These are phyloP conservation scores for Barnettozyma salicaria DNA, from an alignment of 805 yeast genomes.

Conservation along the genomic window DNA sequence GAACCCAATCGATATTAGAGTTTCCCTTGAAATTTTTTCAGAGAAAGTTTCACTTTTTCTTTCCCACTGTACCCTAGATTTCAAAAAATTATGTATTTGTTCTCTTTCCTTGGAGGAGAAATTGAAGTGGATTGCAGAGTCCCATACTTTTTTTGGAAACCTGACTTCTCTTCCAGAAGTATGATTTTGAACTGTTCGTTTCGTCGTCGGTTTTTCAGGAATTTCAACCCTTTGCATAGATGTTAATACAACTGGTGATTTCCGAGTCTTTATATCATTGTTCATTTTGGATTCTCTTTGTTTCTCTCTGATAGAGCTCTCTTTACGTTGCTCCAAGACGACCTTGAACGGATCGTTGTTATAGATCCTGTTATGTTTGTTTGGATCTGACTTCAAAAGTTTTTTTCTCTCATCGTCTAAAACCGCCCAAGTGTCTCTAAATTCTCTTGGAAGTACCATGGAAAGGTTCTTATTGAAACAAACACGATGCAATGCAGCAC, in stretches of 20 bases:
- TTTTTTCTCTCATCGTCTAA: slow-evolving; percentile 56
- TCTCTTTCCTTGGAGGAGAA: slow-evolving; percentile 59
- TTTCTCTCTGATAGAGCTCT: slow-evolving; percentile 37
- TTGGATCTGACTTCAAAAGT: slow-evolving; percentile 40
- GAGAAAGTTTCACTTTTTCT: background rate
- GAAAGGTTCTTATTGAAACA: slow-evolving; percentile 78
- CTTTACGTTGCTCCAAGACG: slow-evolving; percentile 49
- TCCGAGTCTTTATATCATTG: slow-evolving; percentile 45
- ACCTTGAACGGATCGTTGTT: slow-evolving; percentile 74
- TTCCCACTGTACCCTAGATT: slow-evolving; percentile 52
- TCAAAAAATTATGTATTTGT: slow-evolving; percentile 55
- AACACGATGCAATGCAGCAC: slow-evolving; percentile 75
- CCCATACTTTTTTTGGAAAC: slow-evolving; percentile 59
- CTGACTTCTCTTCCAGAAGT: slow-evolving; percentile 19
- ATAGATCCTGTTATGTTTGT: slow-evolving; percentile 47
- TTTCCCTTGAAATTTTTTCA: slow-evolving; percentile 15
- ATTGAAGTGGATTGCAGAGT: slow-evolving; percentile 59
- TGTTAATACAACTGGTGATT: slow-evolving; percentile 41
- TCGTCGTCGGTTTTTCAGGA: background rate
- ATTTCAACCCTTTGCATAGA: too few species aligned
- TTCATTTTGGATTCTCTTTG: slow-evolving; percentile 41
- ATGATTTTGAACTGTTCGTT: slow-evolving; percentile 6
- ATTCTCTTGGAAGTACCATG: slow-evolving; percentile 81
- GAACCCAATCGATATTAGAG: slow-evolving; percentile 54
- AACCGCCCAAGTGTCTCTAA: slow-evolving; percentile 70